phyloP scores from a whole-genome alignment of 2,329 filamentous ascomycete species.

The Colletotrichum euphorbiae region DNA sequence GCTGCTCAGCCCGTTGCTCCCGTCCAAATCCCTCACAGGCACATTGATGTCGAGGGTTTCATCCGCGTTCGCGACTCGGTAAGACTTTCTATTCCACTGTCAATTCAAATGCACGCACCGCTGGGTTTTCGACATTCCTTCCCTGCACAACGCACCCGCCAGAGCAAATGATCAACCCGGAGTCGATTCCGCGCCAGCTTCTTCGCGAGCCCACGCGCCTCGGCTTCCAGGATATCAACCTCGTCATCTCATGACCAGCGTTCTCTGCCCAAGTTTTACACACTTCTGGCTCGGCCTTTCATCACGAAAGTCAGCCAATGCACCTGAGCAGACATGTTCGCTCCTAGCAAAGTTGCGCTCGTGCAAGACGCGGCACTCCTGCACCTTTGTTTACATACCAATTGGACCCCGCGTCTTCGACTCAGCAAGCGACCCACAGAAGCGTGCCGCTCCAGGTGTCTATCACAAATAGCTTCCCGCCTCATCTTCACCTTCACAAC shows the following conservation, averaged over 20 bases:
- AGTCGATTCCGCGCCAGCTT: neutral
- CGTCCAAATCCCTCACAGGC: constrained; percentile 42
- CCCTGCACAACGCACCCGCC: neutral
- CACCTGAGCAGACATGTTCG: neutral
- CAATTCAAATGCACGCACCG: neutral
- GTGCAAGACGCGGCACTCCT: neutral
- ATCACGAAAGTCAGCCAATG: neutral
- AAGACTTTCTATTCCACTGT: constrained; percentile 55
- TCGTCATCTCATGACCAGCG: neutral
- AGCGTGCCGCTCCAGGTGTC: constrained; percentile 6
- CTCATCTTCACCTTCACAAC: neutral
- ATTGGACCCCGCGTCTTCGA: constrained; percentile 41
- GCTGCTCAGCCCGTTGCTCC: constrained; percentile 48
- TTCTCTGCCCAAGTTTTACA: neutral
- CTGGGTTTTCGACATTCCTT: neutral
- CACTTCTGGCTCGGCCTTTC: neutral
- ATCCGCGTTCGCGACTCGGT: constrained; percentile 85
- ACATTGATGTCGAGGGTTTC: constrained; percentile 80
- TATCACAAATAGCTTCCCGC: neutral
- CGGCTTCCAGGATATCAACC: constrained; percentile 7
- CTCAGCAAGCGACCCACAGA: constrained; percentile 28
- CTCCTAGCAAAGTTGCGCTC: neutral
- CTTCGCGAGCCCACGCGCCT: constrained; percentile 26
- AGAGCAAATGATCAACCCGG: neutral
- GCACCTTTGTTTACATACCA: constrained; percentile 19